Conservation (phyloP, 352 stramenopile genomes). For the Thalassiosira exigua region DNA sequence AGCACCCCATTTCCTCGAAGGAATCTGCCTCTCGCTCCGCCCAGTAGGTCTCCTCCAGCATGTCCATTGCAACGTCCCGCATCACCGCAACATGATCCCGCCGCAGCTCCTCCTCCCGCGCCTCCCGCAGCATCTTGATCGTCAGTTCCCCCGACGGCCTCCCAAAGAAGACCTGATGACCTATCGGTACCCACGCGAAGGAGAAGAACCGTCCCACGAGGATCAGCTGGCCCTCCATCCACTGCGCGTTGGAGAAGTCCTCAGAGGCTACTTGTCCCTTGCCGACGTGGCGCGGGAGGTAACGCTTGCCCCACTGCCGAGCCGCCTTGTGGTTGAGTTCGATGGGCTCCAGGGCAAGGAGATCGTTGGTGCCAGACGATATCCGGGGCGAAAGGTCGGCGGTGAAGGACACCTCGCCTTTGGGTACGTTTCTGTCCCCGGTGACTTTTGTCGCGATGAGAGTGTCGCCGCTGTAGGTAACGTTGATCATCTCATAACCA, state of each 20-base stretch:
- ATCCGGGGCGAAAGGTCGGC: constrained; percentile 64
- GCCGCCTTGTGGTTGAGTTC: constrained; percentile 63
- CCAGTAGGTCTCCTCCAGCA: constrained; percentile 55
- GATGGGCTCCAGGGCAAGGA: constrained; percentile 65
- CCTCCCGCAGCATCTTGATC: constrained; percentile 71
- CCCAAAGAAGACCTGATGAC: constrained; percentile 83
- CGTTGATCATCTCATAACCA: constrained; percentile 83
- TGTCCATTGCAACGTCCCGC: constrained; percentile 31
- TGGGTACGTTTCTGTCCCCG: constrained; percentile 76
- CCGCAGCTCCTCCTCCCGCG: constrained; percentile 33
- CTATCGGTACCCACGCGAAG: constrained; percentile 80
- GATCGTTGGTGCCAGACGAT: constrained; percentile 1
- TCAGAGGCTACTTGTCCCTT: constrained; percentile 76
- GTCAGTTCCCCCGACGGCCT: constrained; percentile 70
- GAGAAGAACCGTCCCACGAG: constrained; percentile 76
- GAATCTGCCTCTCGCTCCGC: constrained; percentile 24
- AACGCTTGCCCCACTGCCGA: constrained; percentile 70
- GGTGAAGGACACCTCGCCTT: constrained; percentile 75
- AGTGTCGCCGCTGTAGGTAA: constrained; percentile 77
- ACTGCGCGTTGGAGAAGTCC: constrained; percentile 66
- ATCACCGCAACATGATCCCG: constrained; percentile 34
- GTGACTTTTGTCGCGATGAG: constrained; percentile 79
- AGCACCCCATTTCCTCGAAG: constrained; percentile 30
- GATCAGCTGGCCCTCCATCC: constrained; percentile 81
- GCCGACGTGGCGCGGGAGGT: constrained; percentile 64